A percentile compares a stretch with the other conserved stretches of the same genome.
Evolutionary conservation across 2,329 filamentous ascomycete species (phyloP).

Genomic region (Cordyceps farinosa): DNA sequence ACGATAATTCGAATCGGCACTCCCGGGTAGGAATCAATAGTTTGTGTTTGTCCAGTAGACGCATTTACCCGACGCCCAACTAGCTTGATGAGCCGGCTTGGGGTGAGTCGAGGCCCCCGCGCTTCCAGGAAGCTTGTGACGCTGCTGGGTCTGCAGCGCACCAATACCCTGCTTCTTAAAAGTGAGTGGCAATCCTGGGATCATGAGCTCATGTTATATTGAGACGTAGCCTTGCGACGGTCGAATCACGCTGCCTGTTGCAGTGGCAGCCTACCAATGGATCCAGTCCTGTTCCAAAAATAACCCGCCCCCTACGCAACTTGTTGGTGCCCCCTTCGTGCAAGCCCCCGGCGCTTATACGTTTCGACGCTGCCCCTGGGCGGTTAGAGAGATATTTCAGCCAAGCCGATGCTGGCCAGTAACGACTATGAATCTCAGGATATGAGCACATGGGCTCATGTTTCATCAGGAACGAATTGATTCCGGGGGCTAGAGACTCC

Average conservation of each 20-base stretch:
- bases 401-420: neutral
- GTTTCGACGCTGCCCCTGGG: neutral
- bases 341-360: slow-evolving; percentile 9
- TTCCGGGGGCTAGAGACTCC: neutral
- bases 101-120: neutral
- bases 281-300: slow-evolving; percentile 4
- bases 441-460: neutral
- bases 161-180: neutral
- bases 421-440: neutral
- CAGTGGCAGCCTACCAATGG: neutral
- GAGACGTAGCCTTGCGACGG: neutral
- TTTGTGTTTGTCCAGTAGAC: neutral
- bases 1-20: neutral
- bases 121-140: neutral
- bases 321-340: neutral
- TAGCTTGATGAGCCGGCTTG: neutral
- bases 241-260: neutral
- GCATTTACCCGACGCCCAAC: slow-evolving; percentile 4
- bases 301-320: neutral
- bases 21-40: slow-evolving; percentile 1
- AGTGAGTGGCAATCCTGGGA: neutral
- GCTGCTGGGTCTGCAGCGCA: neutral
- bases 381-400: neutral
- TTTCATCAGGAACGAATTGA: neutral
- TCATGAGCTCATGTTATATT: neutral